These are phyloP conservation scores for Bipolaris zeicola DNA, from an alignment of 2,329 filamentous ascomycete genomes.

Conservation along the genomic window DNA sequence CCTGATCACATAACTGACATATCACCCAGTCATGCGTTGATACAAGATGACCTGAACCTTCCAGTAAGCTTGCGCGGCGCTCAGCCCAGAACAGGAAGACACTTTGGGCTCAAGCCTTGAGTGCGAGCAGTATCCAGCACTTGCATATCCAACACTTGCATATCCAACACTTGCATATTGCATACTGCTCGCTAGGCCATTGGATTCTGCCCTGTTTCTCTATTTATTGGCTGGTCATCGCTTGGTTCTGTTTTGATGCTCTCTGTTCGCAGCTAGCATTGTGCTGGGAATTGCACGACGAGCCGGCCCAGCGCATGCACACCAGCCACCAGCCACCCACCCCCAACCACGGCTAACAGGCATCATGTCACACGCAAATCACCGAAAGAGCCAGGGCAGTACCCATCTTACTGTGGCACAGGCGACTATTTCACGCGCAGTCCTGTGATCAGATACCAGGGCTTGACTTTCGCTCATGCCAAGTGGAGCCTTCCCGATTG, in stretches of 20 bases:
- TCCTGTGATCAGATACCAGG: conserved; percentile 10
- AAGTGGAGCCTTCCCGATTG: conserved; percentile 32
- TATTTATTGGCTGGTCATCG: background rate
- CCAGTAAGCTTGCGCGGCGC: background rate
- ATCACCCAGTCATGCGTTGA: background rate
- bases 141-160: background rate
- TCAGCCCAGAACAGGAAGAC: background rate
- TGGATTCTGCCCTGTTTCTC: background rate
- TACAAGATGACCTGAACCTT: background rate
- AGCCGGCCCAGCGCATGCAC: background rate
- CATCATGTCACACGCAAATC: background rate
- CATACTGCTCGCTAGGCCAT: background rate
- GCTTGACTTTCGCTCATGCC: conserved; percentile 22
- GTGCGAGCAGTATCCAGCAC: background rate
- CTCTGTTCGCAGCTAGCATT: background rate
- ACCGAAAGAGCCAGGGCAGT: background rate
- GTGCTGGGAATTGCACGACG: background rate
- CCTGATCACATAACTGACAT: background rate
- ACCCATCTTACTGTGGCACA: conserved; percentile 18
- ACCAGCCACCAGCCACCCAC: conserved; percentile 5
- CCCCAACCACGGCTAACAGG: background rate
- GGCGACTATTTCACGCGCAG: conserved; percentile 28
- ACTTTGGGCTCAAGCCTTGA: background rate
- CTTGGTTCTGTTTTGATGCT: background rate
- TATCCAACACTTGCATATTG: background rate